phyloP scores from a whole-genome alignment of 805 yeast genomes.

The Pichia nanzhaoensis region DNA sequence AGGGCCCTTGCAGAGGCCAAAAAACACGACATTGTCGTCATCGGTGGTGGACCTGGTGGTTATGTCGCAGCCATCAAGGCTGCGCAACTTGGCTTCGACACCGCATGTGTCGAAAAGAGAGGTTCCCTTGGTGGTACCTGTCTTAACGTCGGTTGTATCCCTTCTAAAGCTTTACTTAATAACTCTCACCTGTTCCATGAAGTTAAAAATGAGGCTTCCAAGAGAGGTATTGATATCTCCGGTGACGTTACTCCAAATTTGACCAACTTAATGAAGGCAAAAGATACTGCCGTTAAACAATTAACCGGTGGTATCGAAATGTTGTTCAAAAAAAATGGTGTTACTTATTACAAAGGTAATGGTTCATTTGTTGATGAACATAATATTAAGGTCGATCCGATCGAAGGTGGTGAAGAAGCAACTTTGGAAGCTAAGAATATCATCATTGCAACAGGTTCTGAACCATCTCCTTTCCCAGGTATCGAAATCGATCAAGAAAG shows the following conservation, averaged over 20 bases:
- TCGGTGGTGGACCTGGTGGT: slow-evolving; percentile 99
- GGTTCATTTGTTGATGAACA: slow-evolving; percentile 84
- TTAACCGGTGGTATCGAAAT: slow-evolving; percentile 91
- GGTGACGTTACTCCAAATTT: slow-evolving; percentile 71
- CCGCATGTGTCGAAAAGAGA: slow-evolving; percentile 96
- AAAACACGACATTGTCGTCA: slow-evolving; percentile 85
- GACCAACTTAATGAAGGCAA: slow-evolving; percentile 78
- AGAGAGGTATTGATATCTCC: slow-evolving; percentile 81
- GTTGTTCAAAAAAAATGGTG: slow-evolving; percentile 93
- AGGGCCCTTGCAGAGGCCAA: slow-evolving; percentile 28
- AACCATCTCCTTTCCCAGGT: slow-evolving; percentile 98
- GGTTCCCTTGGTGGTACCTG: slow-evolving; percentile 98
- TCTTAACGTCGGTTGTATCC: slow-evolving; percentile 97
- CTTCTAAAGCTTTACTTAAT: slow-evolving; percentile 92
- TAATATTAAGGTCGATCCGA: slow-evolving; percentile 71
- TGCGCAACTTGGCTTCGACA: slow-evolving; percentile 89
- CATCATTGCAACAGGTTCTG: slow-evolving; percentile 97
- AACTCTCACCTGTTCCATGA: slow-evolving; percentile 91
- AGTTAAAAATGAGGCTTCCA: slow-evolving; percentile 73
- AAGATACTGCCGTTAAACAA: slow-evolving; percentile 82
- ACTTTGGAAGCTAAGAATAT: slow-evolving; percentile 75
- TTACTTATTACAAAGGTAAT: slow-evolving; percentile 87
- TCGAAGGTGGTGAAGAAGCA: slow-evolving; percentile 75
- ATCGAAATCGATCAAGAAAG: slow-evolving; percentile 93
- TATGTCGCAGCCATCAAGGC: slow-evolving; percentile 98